These are phyloP conservation scores for Ustilago bromivora DNA, from an alignment of 1,284 basidiomycete genomes.

Conservation along the genomic window DNA sequence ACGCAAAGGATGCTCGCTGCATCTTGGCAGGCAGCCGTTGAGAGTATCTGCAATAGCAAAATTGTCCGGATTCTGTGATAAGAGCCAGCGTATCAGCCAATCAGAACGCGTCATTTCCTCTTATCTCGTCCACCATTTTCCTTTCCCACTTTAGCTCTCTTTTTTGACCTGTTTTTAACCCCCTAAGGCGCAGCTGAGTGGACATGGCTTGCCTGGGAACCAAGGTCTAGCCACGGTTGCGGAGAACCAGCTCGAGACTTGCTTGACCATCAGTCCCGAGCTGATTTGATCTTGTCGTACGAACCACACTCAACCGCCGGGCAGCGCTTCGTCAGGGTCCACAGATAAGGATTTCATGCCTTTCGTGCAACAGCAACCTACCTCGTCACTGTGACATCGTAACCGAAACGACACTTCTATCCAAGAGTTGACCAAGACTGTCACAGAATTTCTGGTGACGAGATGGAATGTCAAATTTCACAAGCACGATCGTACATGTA, in stretches of 20 bases:
- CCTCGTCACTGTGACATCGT: no score
- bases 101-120: constrained; percentile 71
- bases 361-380: background rate
- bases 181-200: no score
- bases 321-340: background rate
- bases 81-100: constrained; percentile 13
- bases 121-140: constrained; percentile 24
- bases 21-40: background rate
- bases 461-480: no score
- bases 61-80: constrained; percentile 26
- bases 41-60: background rate
- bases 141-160: background rate
- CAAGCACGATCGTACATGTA: no score
- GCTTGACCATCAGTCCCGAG: no score
- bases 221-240: no score
- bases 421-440: no score
- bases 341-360: background rate
- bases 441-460: no score
- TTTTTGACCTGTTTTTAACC: background rate
- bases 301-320: background rate
- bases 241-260: no score
- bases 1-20: constrained; percentile 14
- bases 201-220: no score
- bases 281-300: background rate
- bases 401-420: no score